Conservation (phyloP, 176 grass and related monocot genomes). For the Aechmea fasciata region DNA sequence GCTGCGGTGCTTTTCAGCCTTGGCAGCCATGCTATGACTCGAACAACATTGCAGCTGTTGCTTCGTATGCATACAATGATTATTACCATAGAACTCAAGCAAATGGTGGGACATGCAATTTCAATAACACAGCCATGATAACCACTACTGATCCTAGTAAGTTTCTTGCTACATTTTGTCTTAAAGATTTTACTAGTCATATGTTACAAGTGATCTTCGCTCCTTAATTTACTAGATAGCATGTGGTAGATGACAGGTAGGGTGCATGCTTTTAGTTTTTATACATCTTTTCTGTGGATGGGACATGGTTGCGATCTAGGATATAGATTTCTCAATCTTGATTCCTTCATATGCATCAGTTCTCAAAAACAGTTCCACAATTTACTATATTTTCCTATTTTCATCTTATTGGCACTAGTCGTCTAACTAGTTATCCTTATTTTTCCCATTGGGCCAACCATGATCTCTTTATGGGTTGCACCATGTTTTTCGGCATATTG, state of each 20-base stretch:
- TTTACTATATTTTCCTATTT: too few relatives aligned
- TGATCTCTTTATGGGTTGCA: too few relatives aligned
- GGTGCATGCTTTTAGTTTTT: not conserved
- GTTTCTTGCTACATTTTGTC: not conserved
- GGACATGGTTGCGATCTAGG: not conserved
- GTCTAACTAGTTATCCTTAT: too few relatives aligned
- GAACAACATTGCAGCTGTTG: constrained; percentile 65
- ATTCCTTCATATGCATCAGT: too few relatives aligned
- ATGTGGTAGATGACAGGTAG: not conserved
- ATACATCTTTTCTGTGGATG: not conserved
- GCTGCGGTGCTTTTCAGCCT: constrained; percentile 81
- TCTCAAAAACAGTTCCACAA: too few relatives aligned
- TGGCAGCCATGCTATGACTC: constrained; percentile 73
- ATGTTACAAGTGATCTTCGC: not conserved
- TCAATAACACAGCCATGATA: constrained; percentile 77
- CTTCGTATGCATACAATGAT: constrained; percentile 92
- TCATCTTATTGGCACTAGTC: too few relatives aligned
- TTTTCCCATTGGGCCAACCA: too few relatives aligned
- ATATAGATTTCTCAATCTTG: not conserved
- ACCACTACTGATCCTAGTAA: constrained; percentile 90
- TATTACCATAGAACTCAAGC: constrained; percentile 92
- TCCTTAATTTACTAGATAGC: not conserved
- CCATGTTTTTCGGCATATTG: too few relatives aligned
- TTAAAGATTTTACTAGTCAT: constrained; percentile 10
- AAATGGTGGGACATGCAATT: constrained; percentile 88